Base-by-base conservation (phyloP, 345 rosid species). In the Eutrema japonicum region DNA sequence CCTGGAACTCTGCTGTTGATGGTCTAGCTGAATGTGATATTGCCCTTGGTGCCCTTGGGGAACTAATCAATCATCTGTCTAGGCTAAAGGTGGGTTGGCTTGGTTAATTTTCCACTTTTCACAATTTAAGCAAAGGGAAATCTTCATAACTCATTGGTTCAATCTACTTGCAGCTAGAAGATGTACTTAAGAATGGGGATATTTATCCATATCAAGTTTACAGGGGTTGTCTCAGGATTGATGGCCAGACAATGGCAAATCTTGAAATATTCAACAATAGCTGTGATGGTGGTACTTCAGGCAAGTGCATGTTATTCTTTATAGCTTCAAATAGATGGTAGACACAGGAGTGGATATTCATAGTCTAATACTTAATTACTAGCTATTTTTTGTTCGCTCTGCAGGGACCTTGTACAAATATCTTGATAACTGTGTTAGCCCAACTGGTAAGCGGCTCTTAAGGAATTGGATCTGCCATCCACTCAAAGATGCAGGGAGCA, bases 391-490 rank as follows among this genome's bases (percentile, higher is more conserved):
- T 82, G 10, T 56, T 64, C 56, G 0, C 43, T 57, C 40, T 81
- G 45, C 82, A 94, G 98, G 97, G 75, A 94, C 97, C 71, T 87
- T 94, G 74, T 85, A 82, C 82, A 87, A 87, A 53, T 88, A 88
- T 83, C 95, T 94, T 67, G 88, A 94, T 75, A 88, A 80, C 79
- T 94, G 97, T 72, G 59, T 88, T 59, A 91, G 91, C 46, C 81
- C 90, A 75, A 84, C 91, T 72, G 97, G 98, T 14, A 94, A 85
- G 79, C 86, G 96, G 66, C 91, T 89, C 67, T 84, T 94, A 66
- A 85, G 98, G 80, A 82, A 76, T 73, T 94, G 98, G 97, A 91
- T 94, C 67, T 94, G 97, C 79, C 98, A 91, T 78, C 98, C 98
- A 22, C 87, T 91, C 57, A 91, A 89, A 80, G 85, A 84, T 85